Evolutionary conservation across 2,329 filamentous ascomycete species (phyloP).

Genomic region (Cladosporium sp.): DNA sequence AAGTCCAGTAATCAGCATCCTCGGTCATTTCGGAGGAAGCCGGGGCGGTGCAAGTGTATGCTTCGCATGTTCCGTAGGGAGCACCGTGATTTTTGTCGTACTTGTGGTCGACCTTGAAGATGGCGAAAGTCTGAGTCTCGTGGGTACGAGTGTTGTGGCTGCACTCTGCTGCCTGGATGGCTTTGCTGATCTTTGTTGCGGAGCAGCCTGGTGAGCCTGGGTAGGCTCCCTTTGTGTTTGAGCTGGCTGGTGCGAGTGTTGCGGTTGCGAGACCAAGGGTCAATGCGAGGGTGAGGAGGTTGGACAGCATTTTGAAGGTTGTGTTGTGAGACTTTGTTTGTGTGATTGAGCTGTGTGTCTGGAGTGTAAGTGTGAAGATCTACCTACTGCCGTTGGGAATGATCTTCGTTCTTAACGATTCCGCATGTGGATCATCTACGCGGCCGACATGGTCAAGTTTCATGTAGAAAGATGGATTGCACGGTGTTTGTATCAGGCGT

Average conservation of each 20-base stretch:
- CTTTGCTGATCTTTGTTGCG: slow-evolving; percentile 36
- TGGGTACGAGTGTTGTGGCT: slow-evolving; percentile 43
- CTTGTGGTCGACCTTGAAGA: slow-evolving; percentile 48
- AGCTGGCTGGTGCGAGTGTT: slow-evolving; percentile 39
- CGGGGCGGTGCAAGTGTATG: slow-evolving; percentile 44
- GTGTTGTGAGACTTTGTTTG: not conserved
- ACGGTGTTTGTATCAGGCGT: slow-evolving; percentile 3
- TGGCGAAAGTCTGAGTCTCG: slow-evolving; percentile 41
- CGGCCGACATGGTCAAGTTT: slow-evolving; percentile 7
- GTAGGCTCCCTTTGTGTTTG: slow-evolving; percentile 40
- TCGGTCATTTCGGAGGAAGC: slow-evolving; percentile 34
- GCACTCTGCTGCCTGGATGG: slow-evolving; percentile 47
- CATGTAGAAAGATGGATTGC: slow-evolving; percentile 2
- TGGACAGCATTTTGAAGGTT: slow-evolving; percentile 10
- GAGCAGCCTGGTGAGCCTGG: slow-evolving; percentile 33
- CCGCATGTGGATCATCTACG: not conserved
- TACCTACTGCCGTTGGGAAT: not conserved
- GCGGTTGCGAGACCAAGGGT: slow-evolving; percentile 31
- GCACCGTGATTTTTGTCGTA: slow-evolving; percentile 47
- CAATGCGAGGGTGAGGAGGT: slow-evolving; percentile 17
- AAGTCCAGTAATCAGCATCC: slow-evolving; percentile 43
- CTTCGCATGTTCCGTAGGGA: slow-evolving; percentile 51
- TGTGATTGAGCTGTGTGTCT: not conserved
- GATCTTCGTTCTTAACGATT: not conserved
- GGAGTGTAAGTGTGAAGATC: not conserved